A percentile compares a stretch with the other conserved stretches of the same genome.
phyloP scores from a whole-genome alignment of 78 protist genomes.

The Speleostelium caveatum region DNA sequence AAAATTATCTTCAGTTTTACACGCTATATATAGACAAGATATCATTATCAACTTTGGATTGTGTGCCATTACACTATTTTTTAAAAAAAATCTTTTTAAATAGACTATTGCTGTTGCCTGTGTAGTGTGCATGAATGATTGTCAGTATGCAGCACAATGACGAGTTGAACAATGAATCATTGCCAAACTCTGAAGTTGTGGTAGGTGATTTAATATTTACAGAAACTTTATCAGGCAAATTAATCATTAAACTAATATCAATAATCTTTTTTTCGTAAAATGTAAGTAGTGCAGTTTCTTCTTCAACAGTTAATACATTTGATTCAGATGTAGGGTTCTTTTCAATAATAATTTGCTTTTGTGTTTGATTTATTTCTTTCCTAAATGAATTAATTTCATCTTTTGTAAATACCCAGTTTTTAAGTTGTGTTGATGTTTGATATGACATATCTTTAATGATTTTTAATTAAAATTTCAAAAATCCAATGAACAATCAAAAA shows the following conservation, averaged over 20 bases:
- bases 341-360: background rate
- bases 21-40: conserved; percentile 44
- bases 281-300: conserved; percentile 20
- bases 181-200: background rate
- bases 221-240: conserved; percentile 51
- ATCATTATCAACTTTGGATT: conserved; percentile 36
- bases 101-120: conserved; percentile 53
- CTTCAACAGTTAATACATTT: conserved; percentile 16
- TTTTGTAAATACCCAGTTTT: conserved; percentile 42
- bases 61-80: conserved; percentile 35
- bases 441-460: too few species aligned
- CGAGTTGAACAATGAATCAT: background rate
- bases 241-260: conserved; percentile 19
- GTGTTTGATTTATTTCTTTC: background rate
- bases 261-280: conserved; percentile 20
- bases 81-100: conserved; percentile 63
- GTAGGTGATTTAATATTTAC: background rate
- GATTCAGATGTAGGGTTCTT: background rate
- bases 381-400: conserved; percentile 1
- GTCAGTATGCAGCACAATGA: background rate
- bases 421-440: conserved; percentile 42
- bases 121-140: background rate
- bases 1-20: conserved; percentile 73
- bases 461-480: too few species aligned
- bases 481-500: too few species aligned